Percentiles rank a stretch among this genome's conserved stretches.
These are phyloP conservation scores for Kodamaea fungicola DNA, from an alignment of 1,139 yeast genomes.

Conservation along the genomic window DNA sequence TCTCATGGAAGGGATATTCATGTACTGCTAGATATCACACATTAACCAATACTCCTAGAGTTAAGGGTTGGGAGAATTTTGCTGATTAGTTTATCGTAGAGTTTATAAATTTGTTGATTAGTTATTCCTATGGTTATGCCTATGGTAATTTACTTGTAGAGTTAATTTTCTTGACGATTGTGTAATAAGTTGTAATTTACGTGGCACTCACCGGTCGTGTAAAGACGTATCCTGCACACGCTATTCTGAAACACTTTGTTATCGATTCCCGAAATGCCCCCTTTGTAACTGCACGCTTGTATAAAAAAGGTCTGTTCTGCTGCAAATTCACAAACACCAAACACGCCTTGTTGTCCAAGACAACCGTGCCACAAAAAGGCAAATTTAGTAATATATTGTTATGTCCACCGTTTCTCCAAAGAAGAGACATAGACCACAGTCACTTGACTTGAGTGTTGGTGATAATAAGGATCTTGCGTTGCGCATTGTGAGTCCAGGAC, in stretches of 20 bases:
- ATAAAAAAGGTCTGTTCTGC: no score
- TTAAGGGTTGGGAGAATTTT: slow-evolving; percentile 72
- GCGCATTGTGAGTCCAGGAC: slow-evolving; percentile 46
- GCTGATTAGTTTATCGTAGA: slow-evolving; percentile 21
- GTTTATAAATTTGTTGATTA: no score
- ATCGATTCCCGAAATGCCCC: not conserved
- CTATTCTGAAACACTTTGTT: not conserved
- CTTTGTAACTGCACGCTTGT: no score
- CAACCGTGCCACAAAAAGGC: not conserved
- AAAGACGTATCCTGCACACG: not conserved
- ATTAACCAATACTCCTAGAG: slow-evolving; percentile 59
- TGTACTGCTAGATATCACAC: slow-evolving; percentile 75
- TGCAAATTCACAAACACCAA: not conserved
- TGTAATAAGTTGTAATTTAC: not conserved
- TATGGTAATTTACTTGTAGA: no score
- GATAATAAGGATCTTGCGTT: slow-evolving; percentile 23
- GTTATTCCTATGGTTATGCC: no score
- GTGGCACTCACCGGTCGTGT: not conserved
- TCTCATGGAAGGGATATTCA: slow-evolving; percentile 84
- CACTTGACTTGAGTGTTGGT: slow-evolving; percentile 15
- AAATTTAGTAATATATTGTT: slow-evolving; percentile 2
- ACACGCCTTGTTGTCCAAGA: slow-evolving; percentile 1
- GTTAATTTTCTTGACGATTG: no score
- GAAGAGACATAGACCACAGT: slow-evolving; percentile 25
- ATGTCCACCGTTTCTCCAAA: slow-evolving; percentile 3